Percentiles rank a stretch among this genome's conserved stretches.
Conservation (phyloP, 2,329 filamentous ascomycete genomes). For the Mycosphaerella sp. region DNA sequence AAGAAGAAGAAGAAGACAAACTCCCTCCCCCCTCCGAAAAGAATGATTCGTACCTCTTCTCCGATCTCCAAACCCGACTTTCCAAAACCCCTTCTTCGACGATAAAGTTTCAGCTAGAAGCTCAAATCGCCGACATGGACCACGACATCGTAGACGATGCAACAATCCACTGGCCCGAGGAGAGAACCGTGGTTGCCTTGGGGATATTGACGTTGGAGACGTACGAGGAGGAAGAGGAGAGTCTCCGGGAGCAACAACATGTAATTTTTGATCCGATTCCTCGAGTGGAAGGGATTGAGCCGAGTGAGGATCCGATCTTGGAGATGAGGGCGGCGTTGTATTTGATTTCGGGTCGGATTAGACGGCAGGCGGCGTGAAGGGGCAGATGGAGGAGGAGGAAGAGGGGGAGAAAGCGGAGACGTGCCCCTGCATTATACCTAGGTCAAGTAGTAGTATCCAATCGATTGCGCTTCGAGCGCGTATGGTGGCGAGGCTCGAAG, state of each 20-base stretch:
- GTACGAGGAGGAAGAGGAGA: constrained; percentile 32
- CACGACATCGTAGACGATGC: constrained; percentile 43
- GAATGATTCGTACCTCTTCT: constrained; percentile 43
- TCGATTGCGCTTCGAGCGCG: too few species aligned
- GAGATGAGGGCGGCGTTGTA: constrained; percentile 52
- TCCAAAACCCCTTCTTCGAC: background rate
- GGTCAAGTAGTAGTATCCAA: too few species aligned
- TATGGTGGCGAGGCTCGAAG: too few species aligned
- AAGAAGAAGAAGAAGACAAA: constrained; percentile 28
- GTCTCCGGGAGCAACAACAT: constrained; percentile 43
- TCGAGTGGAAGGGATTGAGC: constrained; percentile 48
- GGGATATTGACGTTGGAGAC: constrained; percentile 44
- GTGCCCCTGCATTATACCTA: too few species aligned
- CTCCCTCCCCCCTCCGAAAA: constrained; percentile 30
- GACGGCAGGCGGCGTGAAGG: constrained; percentile 46
- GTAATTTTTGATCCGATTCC: constrained; percentile 56
- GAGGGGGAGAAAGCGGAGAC: constrained; percentile 48
- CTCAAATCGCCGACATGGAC: constrained; percentile 46
- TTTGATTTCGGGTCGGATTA: constrained; percentile 49
- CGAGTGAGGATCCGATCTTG: constrained; percentile 50
- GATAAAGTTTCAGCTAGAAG: constrained; percentile 41
- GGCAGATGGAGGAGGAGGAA: constrained; percentile 54
- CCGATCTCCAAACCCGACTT: constrained; percentile 42
- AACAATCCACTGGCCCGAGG: constrained; percentile 50
- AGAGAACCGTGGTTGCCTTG: constrained; percentile 46